Conservation (phyloP, 768 basidiomycete species). For the Mycena filopes region DNA sequence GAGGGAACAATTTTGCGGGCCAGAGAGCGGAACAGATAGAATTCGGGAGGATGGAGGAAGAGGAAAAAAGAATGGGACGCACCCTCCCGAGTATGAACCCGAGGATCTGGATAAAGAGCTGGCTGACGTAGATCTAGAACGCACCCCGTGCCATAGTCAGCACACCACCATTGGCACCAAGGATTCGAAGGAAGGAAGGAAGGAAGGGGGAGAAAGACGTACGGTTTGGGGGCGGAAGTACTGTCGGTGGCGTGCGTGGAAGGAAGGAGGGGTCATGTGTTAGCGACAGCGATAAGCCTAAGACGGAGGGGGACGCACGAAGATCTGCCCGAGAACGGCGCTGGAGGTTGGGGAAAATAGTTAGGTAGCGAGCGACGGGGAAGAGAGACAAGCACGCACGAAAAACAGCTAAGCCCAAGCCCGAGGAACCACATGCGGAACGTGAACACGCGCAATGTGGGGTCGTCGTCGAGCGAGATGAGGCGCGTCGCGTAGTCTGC, state of each 20-base stretch:
- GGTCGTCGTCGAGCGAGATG: slow-evolving; percentile 54
- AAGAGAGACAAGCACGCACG: slow-evolving; percentile 10
- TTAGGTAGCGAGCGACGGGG: not conserved
- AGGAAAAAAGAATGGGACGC: too few species aligned
- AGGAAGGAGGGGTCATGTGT: slow-evolving; percentile 31
- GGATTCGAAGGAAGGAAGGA: too few species aligned
- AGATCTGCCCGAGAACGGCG: slow-evolving; percentile 51
- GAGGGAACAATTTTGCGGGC: too few species aligned
- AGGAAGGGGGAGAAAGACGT: too few species aligned
- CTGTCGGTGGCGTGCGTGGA: too few species aligned
- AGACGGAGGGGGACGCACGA: slow-evolving; percentile 43
- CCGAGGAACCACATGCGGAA: slow-evolving; percentile 59
- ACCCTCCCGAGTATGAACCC: slow-evolving; percentile 56
- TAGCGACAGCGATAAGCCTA: not conserved
- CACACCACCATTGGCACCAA: too few species aligned
- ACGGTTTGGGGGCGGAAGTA: slow-evolving; percentile 55
- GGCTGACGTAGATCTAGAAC: slow-evolving; percentile 50
- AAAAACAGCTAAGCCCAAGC: slow-evolving; percentile 57
- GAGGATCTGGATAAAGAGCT: slow-evolving; percentile 56
- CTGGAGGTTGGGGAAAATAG: slow-evolving; percentile 29
- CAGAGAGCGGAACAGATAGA: not conserved
- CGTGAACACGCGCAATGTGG: slow-evolving; percentile 49
- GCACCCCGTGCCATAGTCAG: too few species aligned
- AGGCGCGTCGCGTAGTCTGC: slow-evolving; percentile 50
- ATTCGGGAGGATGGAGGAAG: too few species aligned